Conservation (phyloP, 2,329 filamentous ascomycete genomes). For the Alternaria panax region DNA sequence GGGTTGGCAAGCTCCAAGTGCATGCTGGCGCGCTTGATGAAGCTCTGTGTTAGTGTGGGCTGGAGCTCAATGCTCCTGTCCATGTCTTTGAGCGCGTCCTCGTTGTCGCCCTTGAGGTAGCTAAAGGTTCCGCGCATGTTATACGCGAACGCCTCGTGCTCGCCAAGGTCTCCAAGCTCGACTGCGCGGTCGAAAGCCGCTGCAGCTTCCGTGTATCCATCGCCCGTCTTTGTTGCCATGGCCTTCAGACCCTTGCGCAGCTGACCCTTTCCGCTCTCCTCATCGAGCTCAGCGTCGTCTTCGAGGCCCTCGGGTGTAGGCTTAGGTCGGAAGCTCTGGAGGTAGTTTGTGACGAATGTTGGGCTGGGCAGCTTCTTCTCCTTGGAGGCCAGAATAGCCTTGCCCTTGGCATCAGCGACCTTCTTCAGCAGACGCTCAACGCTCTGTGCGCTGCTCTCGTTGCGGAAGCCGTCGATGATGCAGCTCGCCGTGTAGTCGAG, state of each 20-base stretch:
- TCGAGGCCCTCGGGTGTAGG: conserved; percentile 81
- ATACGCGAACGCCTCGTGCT: conserved; percentile 88
- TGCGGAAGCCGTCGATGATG: conserved; percentile 98
- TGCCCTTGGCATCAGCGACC: conserved; percentile 93
- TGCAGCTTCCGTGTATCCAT: conserved; percentile 90
- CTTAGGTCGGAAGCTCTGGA: conserved; percentile 94
- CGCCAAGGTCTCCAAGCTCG: conserved; percentile 78
- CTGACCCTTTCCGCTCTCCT: conserved; percentile 83
- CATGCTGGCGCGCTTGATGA: conserved; percentile 99
- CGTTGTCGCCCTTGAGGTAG: conserved; percentile 88
- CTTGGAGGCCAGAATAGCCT: conserved; percentile 82
- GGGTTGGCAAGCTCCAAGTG: conserved; percentile 89
- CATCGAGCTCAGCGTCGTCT: conserved; percentile 76
- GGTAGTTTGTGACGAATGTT: conserved; percentile 97
- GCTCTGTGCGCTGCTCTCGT: conserved; percentile 83
- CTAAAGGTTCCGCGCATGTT: conserved; percentile 97
- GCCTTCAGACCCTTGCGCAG: conserved; percentile 82
- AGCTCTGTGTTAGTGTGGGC: conserved; percentile 88
- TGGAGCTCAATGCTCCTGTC: conserved; percentile 93
- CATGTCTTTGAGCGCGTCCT: conserved; percentile 81
- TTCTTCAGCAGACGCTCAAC: conserved; percentile 96
- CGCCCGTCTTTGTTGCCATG: conserved; percentile 84
- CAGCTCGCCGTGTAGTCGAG: conserved; percentile 98
- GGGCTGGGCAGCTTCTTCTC: conserved; percentile 89
- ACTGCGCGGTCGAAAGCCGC: conserved; percentile 86